Percentiles rank a stretch among this genome's conserved stretches.
Evolutionary conservation across 1,284 basidiomycete species (phyloP).

Genomic region (Malassezia vespertilionis): DNA sequence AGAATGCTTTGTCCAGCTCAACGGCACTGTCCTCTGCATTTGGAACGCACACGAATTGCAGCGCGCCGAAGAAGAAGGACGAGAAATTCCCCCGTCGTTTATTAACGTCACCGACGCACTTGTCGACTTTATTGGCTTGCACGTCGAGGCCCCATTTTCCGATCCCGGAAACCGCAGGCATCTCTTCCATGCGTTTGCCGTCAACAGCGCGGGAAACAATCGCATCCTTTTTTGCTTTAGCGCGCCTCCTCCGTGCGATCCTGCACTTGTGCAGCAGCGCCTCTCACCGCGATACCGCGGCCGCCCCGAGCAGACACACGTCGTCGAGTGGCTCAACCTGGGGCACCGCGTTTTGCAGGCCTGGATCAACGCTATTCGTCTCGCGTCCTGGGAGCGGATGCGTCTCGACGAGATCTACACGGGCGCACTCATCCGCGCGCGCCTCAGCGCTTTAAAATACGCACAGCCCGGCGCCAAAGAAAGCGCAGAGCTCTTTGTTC

Average conservation of each 20-base stretch:
- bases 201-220: constrained; percentile 90
- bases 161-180: constrained; percentile 51
- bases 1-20: constrained; percentile 63
- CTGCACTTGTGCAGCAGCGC: constrained; percentile 29
- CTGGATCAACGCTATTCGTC: constrained; percentile 81
- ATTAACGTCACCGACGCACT: constrained; percentile 74
- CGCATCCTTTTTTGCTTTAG: constrained; percentile 63
- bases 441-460: constrained; percentile 47
- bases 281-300: constrained; percentile 27
- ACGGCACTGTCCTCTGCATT: constrained; percentile 78
- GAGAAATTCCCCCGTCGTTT: constrained; percentile 72
- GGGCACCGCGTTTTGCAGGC: constrained; percentile 41
- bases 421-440: constrained; percentile 63
- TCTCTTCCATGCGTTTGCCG: constrained; percentile 64
- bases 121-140: constrained; percentile 52
- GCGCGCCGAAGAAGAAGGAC: constrained; percentile 65
- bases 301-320: constrained; percentile 32
- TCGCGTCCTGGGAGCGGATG: constrained; percentile 88
- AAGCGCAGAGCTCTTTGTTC: constrained; percentile 7
- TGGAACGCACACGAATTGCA: constrained; percentile 79
- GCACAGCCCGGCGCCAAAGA: constrained; percentile 13
- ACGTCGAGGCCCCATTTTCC: constrained; percentile 51
- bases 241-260: constrained; percentile 30
- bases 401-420: constrained; percentile 95
- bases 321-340: constrained; percentile 39